A percentile compares a stretch with the other conserved stretches of the same genome.
These are phyloP conservation scores for Rhodosporidiobolus sp. DNA, from an alignment of 768 basidiomycete species.

Conservation along the genomic window DNA sequence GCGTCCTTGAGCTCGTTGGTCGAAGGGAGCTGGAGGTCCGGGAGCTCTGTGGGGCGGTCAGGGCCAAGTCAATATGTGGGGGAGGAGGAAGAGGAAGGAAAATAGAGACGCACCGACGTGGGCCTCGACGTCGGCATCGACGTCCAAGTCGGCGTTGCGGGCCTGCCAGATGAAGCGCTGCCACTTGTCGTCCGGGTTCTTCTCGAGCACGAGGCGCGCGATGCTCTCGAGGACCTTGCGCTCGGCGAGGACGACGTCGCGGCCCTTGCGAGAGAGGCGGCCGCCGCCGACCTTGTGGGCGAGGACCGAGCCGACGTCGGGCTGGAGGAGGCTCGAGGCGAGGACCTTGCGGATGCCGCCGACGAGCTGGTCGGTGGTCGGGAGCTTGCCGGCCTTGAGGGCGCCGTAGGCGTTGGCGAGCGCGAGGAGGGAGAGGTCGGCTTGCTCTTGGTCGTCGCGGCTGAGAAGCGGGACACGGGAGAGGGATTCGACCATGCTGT, in stretches of 20 bases:
- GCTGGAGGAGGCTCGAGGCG: slow-evolving; percentile 44
- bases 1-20: slow-evolving; percentile 41
- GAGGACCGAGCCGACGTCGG: slow-evolving; percentile 47
- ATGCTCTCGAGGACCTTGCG: slow-evolving; percentile 46
- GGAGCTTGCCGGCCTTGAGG: slow-evolving; percentile 49
- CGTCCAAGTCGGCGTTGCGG: slow-evolving; percentile 43
- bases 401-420: slow-evolving; percentile 47
- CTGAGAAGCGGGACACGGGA: slow-evolving; percentile 22
- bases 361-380: slow-evolving; percentile 47
- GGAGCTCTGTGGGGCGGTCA: too few species aligned
- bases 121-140: slow-evolving; percentile 46
- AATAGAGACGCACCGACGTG: too few species aligned
- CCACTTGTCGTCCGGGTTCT: slow-evolving; percentile 46
- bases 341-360: slow-evolving; percentile 42
- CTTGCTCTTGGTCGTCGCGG: slow-evolving; percentile 6
- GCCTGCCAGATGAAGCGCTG: slow-evolving; percentile 47
- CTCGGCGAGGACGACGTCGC: slow-evolving; percentile 47
- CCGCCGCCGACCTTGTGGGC: slow-evolving; percentile 44
- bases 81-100: too few species aligned
- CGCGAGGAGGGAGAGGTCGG: slow-evolving; percentile 18
- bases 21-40: slow-evolving; percentile 46
- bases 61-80: too few species aligned
- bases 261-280: slow-evolving; percentile 45
- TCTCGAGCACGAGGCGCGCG: slow-evolving; percentile 48
- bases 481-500: slow-evolving; percentile 17